Evolutionary conservation across 192 early-diverging fungal species (phyloP).

Genomic region (Backusella tuberculispora): DNA sequence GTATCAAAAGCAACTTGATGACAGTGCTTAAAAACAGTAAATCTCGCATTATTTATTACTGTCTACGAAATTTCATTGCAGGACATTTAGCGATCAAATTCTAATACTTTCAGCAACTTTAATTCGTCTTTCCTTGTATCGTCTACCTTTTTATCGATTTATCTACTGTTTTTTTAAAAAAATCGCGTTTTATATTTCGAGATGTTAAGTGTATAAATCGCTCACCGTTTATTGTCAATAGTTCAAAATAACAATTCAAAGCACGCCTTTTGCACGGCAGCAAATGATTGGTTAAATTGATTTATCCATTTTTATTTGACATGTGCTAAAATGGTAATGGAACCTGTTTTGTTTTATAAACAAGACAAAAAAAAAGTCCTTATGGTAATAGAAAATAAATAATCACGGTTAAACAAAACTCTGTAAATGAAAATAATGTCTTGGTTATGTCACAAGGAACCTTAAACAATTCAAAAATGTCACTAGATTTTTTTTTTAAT

Average conservation of each 20-base stretch:
- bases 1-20: constrained; percentile 46
- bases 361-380: neutral
- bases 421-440: too few species aligned
- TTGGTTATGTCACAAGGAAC: too few species aligned
- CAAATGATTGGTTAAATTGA: neutral
- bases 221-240: neutral
- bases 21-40: constrained; percentile 54
- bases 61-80: neutral
- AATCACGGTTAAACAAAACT: too few species aligned
- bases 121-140: neutral
- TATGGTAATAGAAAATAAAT: too few species aligned
- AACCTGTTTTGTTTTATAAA: neutral
- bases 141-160: neutral
- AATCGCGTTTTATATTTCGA: constrained; percentile 1
- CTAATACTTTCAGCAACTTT: too few species aligned
- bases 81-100: neutral
- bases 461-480: too few species aligned
- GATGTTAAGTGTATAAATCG: neutral
- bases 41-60: constrained; percentile 26
- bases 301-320: constrained; percentile 5
- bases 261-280: constrained; percentile 10
- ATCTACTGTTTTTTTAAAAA: neutral
- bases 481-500: too few species aligned
- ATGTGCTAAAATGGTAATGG: neutral
- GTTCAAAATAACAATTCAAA: neutral